Evolutionary conservation across 306 rosid species (phyloP), one percentile per base, ranked within the genome.

Genomic region (Quercus alba): DNA sequence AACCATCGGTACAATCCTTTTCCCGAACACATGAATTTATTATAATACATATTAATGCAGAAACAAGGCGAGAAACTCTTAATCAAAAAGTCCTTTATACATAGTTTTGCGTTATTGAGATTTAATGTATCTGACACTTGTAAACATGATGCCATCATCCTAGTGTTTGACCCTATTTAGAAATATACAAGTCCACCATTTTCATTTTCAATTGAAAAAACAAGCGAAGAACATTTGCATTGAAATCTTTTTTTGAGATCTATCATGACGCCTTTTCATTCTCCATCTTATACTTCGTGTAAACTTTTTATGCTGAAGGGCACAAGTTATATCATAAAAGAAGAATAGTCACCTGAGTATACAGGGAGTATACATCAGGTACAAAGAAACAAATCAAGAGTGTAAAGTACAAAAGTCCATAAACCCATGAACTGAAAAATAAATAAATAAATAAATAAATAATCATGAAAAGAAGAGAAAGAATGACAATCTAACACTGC

Each of bases 1-100:
- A 94, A 72, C 72, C 95, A 92, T 80, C 80, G 98, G 98, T 94
- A 89, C 12, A 73, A 35, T 41, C 58, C 77, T 30, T 70, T 75
- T 58, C 75, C 46, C 58, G 6, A 64, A 28, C 18, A 33, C 44
- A 58, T 56, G n/a, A 58, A 52, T 30, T 8, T 72, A 38, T 49
- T 54, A 28, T 38, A 67, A 38, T 0, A 23, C 33, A 74, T 19
- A 63, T 21, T 15, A 18, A 51, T 63, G 66, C 11, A 31, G 35
- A 83, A 72, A 58, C 12, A 15, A 26, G 23, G 59, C 55, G 18
- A 73, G 25, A 41, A 31, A 52, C 56, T 15, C 55, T 33, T 6
- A 23, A 57, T 23, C 49, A 58, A 64, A 31, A 64, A 64, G 70
- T 64, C 70, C 70, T 6, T 8, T 30, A 30, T 15, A 30, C 1